Evolutionary conservation across 345 rosid genomes (phyloP).

Genomic region (Ceriops zippeliana): DNA sequence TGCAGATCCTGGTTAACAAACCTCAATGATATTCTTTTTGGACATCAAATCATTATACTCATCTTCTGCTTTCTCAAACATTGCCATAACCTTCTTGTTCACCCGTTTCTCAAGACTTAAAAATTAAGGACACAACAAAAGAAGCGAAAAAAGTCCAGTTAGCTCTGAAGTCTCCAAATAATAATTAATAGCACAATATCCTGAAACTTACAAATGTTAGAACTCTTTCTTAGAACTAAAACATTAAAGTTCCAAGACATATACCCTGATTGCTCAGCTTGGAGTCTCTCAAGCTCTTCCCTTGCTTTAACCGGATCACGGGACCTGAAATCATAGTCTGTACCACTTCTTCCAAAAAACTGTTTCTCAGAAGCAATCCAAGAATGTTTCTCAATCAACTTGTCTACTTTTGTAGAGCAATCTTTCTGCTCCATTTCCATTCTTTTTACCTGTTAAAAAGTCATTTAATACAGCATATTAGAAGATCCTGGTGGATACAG

Average conservation of each 20-base stretch:
- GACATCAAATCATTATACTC: constrained; percentile 79
- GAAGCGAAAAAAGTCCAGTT: constrained; percentile 7
- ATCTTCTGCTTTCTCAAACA: constrained; percentile 99
- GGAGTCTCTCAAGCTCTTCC: constrained; percentile 78
- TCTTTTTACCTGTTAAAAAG: constrained; percentile 50
- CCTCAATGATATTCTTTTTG: constrained; percentile 91
- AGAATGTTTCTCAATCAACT: constrained; percentile 84
- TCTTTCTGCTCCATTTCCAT: constrained; percentile 92
- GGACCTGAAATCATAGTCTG: constrained; percentile 87
- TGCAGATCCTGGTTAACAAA: constrained; percentile 29
- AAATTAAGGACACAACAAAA: constrained; percentile 12
- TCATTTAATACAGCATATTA: neutral
- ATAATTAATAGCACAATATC: neutral
- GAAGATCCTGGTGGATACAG: constrained; percentile 6
- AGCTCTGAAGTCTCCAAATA: constrained; percentile 9
- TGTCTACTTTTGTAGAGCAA: constrained; percentile 74
- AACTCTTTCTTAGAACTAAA: neutral
- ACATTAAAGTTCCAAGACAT: constrained; percentile 10
- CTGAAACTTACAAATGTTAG: neutral
- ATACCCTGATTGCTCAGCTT: constrained; percentile 85
- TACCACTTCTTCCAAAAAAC: constrained; percentile 89
- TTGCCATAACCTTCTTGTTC: constrained; percentile 95
- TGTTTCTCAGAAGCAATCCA: constrained; percentile 95
- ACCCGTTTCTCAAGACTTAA: constrained; percentile 86
- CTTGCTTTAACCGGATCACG: constrained; percentile 69